Base-by-base conservation (phyloP, 108 stramenopile species). In the Asterionellopsis glacialis region DNA sequence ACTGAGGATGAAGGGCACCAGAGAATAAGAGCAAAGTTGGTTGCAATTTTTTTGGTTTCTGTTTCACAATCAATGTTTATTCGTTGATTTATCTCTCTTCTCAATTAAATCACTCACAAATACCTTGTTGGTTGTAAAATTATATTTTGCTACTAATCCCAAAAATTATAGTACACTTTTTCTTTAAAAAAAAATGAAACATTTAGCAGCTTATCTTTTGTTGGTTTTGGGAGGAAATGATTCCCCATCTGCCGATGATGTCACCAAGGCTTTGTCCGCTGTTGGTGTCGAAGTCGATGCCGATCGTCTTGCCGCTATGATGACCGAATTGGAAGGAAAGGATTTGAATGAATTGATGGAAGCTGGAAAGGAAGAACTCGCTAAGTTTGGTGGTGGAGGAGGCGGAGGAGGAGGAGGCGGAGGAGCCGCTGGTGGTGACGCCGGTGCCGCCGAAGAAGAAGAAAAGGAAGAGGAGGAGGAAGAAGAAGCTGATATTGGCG, bases 171-270 rank as follows among this genome's bases (percentile, higher is more conserved):
- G 16, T 19, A 51, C 51, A 54, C 5, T 4, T 27, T 9, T 25
- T n/a, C 61, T n/a, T n/a, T n/a, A n/a, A n/a, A n/a, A n/a, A n/a
- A 86, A 51, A 55, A 98, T 98, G 98, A 96, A 96, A 82, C 88
- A 98, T 73, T 69, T 99, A 63, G 94, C 96, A 41, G 89, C 81
- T 33, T 99, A 99, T 82, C 79, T 99, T 43, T 72, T 99, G 72
- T 79, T 96, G 43, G 79, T 87, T 41, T 81, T 99, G 57, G 98
- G 97, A 58, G 97, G 98, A 51, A 95, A 96, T 68, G 94, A 79
- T 56, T 61, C 65, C 57, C 98, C 98, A 48, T 68, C 96, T 51
- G 91, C 90, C 50, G 96, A 90, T 50, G 97, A 97, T 78, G 90
- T 99, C 72, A 90, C 82, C 49, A 79, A 59, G 62, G 92, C 95